Base-by-base conservation (phyloP, 805 yeast genomes). In the Candida patagonica region DNA sequence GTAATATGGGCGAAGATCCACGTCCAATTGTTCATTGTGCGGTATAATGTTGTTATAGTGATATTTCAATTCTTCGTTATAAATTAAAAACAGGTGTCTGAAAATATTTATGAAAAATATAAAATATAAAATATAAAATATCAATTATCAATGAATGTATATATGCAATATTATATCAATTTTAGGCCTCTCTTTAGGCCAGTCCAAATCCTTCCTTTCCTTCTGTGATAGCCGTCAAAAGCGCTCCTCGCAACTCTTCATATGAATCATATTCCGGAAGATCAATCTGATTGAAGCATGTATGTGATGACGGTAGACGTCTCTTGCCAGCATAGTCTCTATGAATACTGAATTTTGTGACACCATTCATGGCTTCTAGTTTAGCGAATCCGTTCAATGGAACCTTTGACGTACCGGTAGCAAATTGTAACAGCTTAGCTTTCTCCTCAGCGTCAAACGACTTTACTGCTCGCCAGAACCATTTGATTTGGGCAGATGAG, bases 381-480 rank as follows among this genome's bases (percentile, higher is more conserved):
- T 81, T 94, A 51, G 82, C 80, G 58, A 92, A 92, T 1, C 99
- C 99, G 53, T 83, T 82, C 46, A 88, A 68, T 19, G 99, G 98
- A 6, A 92, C 97, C 60, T 88, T 87, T 46, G 94, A 80, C 0
- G 99, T 89, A 44, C 99, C 99, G 0, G 99, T 92, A 1, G 94
- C 89, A 67, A 92, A 92, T 57, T 92, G 99, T 43, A 92, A 65
- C 48, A 92, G 64, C 56, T 87, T 88, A 6, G 98, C 99, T 36
- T 95, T 71, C 56, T 92, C 96, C 57, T 92, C 98, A 13, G 73
- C 74, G 53, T 86, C 96, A 62, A 92, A 92, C 1, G 96, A 84
- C 52, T 86, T 76, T 10, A 92, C 96, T 1, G 96, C 95, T 56
- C 96, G 71, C 99, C 99, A 92, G 63, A 92, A 92, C 84, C 96